Evolutionary conservation across 345 rosid species (phyloP).

Genomic region (Linum tenue): DNA sequence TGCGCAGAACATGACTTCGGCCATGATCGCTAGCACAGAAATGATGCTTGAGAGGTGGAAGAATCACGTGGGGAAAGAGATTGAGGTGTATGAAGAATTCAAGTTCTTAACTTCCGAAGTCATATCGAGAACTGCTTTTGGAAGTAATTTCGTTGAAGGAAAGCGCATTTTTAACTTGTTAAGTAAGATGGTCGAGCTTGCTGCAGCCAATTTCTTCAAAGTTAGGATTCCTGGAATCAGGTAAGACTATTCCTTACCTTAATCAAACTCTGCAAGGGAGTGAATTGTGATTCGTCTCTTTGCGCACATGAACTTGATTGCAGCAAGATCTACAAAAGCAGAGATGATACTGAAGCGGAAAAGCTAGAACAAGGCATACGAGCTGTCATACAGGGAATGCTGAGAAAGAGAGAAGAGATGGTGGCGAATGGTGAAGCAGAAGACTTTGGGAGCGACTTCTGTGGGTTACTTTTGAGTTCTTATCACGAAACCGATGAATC

Average conservation of each 20-base stretch:
- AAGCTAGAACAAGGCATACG: conserved; percentile 1
- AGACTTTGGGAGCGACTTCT: not conserved
- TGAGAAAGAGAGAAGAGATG: not conserved
- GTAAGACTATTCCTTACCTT: not conserved
- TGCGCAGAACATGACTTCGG: not conserved
- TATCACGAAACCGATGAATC: not conserved
- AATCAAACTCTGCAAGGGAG: not conserved
- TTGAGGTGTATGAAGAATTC: conserved; percentile 3
- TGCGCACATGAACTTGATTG: not conserved
- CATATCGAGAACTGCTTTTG: conserved; percentile 3
- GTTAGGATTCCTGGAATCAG: not conserved
- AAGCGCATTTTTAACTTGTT: not conserved
- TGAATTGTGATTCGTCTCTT: not conserved
- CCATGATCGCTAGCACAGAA: not conserved
- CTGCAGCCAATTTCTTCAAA: not conserved
- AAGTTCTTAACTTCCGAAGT: not conserved
- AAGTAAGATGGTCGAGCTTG: not conserved
- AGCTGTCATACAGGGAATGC: not conserved
- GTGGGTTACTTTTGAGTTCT: not conserved
- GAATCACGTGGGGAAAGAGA: conserved; percentile 1
- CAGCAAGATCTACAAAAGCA: conserved; percentile 1
- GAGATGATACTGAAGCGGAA: not conserved
- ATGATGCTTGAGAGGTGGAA: conserved; percentile 1
- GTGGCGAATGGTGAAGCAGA: not conserved
- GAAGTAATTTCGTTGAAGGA: not conserved